Base-by-base conservation (phyloP, 768 basidiomycete species). In the Hydnomerulius pinastri region DNA sequence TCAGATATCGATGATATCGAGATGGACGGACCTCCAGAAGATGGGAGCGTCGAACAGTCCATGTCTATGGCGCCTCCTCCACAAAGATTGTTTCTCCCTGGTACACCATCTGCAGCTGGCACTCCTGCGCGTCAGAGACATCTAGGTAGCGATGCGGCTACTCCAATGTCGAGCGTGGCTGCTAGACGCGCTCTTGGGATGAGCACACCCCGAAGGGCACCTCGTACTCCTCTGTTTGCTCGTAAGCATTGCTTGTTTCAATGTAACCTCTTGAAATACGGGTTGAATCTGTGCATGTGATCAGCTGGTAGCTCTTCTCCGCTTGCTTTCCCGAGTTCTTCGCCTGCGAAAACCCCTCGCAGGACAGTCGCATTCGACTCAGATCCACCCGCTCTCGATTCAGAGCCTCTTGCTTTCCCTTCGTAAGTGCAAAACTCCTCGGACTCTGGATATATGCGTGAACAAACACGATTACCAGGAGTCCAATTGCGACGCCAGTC, bases 391-490 rank as follows among this genome's bases (percentile, higher is more conserved):
- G 45, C 25, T 48, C 68, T 59, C 47, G 80, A 82, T 57, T 86
- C 85, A 2, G 85, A 87, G 57, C 85, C 85, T 20, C 76, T 88
- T 11, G 78, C 83, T 50, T 88, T 87, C 58, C 87, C 86, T 30
- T 81, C 84, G 83, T 87, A 60, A 52, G 81, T 70, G 27, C 6
- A 32, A 25, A 28, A 12, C 33, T 21, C 25, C 27, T 40, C 12
- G 33, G 18, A 8, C n/a, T 3, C 9, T 8, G 17, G 33, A n/a
- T n/a, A n/a, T 7, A 35, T 6, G 15, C 21, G 32, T 53, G 7
- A 33, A 32, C 1, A 30, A 51, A 49, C 1, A 15, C 29, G 4
- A 11, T 20, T 27, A 30, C 37, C 56, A 85, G 83, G 68, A 83
- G 78, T 56, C 84, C 65, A 25, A 68, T 43, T 59, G 75, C 77